Base-by-base conservation (phyloP, 257 asterid species). In the Lycium ferocissimum region DNA sequence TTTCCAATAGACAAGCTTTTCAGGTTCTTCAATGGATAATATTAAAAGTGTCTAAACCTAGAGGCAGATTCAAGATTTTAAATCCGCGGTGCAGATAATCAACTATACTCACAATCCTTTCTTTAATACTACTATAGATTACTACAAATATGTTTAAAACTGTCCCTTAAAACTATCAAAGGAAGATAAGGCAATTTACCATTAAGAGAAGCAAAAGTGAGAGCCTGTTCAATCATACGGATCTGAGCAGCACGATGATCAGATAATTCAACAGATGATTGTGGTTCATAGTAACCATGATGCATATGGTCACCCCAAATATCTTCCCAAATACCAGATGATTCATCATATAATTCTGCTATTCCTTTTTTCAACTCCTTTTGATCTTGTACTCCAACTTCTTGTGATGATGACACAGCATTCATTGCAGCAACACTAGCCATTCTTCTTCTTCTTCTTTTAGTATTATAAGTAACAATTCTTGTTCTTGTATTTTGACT, bases 271-370 rank as follows among this genome's bases (percentile, higher is more conserved):
- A 88, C 96, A 49, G 90, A 88, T 45, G 93, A 69, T 45, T 75
- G 85, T 35, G 94, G 92, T 6, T 91, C 93, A 85, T 97, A 97
- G 87, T 87, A 95, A 0, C 99, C 99, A 66, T 97, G 99, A 91
- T 97, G 99, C 98, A 95, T 95, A 87, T 97, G 99, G 85, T 95
- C 99, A 53, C 99, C 99, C 99, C 99, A 97, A 0, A 97, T 86
- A 62, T 92, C 90, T 91, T 97, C 99, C 99, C 98, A 95, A 26
- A 94, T 35, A 9, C 93, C 96, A 9, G 98, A 95, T 3, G 98
- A 95, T 84, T 95, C 94, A 69, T 97, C 98, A 88, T 97, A 97
- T 86, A 97, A 88, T 75, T 97, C 99, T 37, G 98, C 99, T n/a
- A 97, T 97, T 49, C 97, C 98, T 79, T 91, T 94, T 89, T 85